Conservation (phyloP, 2,329 filamentous ascomycete species). For the Ceratocystis papillata region DNA sequence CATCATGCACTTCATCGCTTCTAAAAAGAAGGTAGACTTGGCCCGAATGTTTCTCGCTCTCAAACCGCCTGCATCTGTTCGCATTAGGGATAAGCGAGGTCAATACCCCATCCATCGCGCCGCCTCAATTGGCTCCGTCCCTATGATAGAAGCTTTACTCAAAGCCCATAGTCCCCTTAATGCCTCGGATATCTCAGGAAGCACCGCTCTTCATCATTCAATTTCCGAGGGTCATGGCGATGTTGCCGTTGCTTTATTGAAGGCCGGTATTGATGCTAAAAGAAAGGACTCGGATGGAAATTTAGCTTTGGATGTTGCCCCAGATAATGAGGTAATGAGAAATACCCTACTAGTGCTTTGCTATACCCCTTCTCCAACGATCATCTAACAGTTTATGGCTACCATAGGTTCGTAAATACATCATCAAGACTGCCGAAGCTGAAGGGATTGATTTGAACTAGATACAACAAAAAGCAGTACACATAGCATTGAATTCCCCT, state of each 20-base stretch:
- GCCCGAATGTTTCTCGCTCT: constrained; percentile 65
- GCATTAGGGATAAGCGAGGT: constrained; percentile 74
- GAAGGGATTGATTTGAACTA: constrained; percentile 64
- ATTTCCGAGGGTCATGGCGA: constrained; percentile 71
- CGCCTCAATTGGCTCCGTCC: constrained; percentile 78
- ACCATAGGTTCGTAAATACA: constrained; percentile 59
- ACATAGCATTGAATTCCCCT: neutral
- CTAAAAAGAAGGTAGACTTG: constrained; percentile 75
- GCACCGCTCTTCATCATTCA: constrained; percentile 83
- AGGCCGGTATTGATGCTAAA: constrained; percentile 70
- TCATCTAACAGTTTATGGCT: neutral
- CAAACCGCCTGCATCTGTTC: constrained; percentile 59
- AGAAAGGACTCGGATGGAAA: constrained; percentile 63
- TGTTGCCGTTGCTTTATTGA: constrained; percentile 69
- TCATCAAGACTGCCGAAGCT: constrained; percentile 65
- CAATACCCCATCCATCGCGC: constrained; percentile 86
- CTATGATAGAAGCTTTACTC: constrained; percentile 71
- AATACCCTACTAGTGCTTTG: neutral
- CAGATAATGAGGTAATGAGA: constrained; percentile 61
- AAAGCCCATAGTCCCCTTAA: constrained; percentile 71
- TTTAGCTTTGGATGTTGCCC: constrained; percentile 69
- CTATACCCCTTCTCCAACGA: neutral
- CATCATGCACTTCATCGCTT: constrained; percentile 80
- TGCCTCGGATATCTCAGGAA: constrained; percentile 68
- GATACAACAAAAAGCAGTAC: neutral